phyloP scores from a whole-genome alignment of 208 protist genomes.

The Porcisia hertigi region DNA sequence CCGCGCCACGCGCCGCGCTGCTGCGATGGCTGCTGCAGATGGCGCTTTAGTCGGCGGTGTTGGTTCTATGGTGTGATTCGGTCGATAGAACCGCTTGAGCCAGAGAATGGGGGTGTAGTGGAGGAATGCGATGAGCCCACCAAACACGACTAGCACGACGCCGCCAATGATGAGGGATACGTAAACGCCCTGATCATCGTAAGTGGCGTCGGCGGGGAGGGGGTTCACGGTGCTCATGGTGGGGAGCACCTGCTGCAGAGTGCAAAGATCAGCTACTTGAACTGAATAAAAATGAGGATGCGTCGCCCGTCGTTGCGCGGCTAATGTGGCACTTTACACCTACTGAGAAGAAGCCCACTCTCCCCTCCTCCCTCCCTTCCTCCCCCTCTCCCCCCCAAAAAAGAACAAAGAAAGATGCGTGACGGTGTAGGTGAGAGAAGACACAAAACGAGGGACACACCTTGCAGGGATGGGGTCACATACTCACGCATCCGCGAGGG shows the following conservation, averaged over 20 bases:
- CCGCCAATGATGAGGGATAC: slow-evolving; percentile 52
- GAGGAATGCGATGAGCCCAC: slow-evolving; percentile 40
- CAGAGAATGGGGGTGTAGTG: slow-evolving; percentile 48
- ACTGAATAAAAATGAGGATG: neutral
- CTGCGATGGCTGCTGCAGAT: neutral
- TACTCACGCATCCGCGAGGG: no score
- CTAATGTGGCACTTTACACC: neutral
- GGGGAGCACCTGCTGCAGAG: no score
- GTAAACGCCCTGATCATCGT: slow-evolving; percentile 83
- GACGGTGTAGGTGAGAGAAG: no score
- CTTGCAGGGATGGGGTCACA: no score
- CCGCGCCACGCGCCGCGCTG: neutral
- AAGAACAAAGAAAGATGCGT: no score
- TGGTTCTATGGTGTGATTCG: slow-evolving; percentile 74
- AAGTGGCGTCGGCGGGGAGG: slow-evolving; percentile 34
- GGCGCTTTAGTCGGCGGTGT: neutral
- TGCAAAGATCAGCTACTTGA: neutral
- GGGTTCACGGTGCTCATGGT: slow-evolving; percentile 13
- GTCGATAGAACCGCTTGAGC: slow-evolving; percentile 75
- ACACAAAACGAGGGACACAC: no score
- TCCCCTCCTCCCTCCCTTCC: no score
- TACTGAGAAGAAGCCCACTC: no score
- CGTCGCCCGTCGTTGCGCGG: neutral
- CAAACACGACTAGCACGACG: slow-evolving; percentile 37
- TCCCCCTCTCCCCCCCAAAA: no score